Percentiles rank a stretch among this genome's conserved stretches.
Evolutionary conservation across 768 basidiomycete species (phyloP).

Genomic region (Phaeolepiota aurea): DNA sequence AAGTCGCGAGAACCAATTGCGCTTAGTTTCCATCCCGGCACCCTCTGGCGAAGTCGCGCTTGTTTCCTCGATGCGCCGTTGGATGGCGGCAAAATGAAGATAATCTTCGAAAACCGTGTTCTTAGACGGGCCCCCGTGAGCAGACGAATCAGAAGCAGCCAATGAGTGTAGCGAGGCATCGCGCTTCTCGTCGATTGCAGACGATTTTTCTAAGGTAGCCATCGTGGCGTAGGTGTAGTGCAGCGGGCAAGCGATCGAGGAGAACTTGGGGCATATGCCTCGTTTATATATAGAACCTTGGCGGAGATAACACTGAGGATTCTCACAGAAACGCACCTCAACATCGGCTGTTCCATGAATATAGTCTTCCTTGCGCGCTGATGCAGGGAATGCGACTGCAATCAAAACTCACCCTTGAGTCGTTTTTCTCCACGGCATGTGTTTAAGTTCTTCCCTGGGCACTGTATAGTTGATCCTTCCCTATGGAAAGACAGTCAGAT

Average conservation of each 20-base stretch:
- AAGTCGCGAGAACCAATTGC: slow-evolving; percentile 15
- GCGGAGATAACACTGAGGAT: neutral
- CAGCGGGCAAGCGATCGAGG: neutral
- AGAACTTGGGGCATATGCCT: neutral
- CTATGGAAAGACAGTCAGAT: too few relatives aligned
- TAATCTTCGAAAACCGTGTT: slow-evolving; percentile 25
- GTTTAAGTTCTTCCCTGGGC: too few relatives aligned
- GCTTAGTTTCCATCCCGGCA: slow-evolving; percentile 9
- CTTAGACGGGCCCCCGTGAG: neutral
- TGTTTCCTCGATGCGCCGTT: slow-evolving; percentile 20
- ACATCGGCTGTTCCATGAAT: too few relatives aligned
- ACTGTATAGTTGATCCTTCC: too few relatives aligned
- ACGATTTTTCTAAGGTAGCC: neutral
- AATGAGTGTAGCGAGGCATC: too few relatives aligned
- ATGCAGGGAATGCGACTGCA: too few relatives aligned
- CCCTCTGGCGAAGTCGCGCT: neutral
- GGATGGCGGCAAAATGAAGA: slow-evolving; percentile 26
- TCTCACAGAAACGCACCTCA: neutral
- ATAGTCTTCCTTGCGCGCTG: too few relatives aligned
- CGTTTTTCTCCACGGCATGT: too few relatives aligned
- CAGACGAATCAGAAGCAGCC: neutral
- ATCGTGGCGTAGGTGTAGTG: neutral
- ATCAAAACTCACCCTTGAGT: too few relatives aligned
- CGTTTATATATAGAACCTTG: neutral
- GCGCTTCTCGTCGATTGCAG: neutral